Conservation (phyloP, 768 basidiomycete genomes). For the Hemileccinum impolitum region DNA sequence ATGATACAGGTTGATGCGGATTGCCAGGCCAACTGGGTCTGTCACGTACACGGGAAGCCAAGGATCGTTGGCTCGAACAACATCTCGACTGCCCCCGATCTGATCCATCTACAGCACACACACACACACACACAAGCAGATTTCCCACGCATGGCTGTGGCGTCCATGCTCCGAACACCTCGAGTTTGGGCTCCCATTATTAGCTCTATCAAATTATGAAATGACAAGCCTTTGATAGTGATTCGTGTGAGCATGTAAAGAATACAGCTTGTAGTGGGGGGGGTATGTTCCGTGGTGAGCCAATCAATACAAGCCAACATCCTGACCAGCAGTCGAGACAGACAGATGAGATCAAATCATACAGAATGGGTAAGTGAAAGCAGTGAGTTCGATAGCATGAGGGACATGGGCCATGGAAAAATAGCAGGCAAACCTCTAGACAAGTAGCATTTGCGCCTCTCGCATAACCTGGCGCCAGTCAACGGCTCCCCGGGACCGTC, state of each 20-base stretch:
- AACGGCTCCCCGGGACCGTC: conserved; percentile 40
- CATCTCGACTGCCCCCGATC: conserved; percentile 7
- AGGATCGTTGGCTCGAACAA: not conserved
- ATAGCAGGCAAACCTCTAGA: conserved; percentile 34
- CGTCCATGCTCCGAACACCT: not conserved
- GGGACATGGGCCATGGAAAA: conserved; percentile 1
- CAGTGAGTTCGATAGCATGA: conserved; percentile 4
- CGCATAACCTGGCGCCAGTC: conserved; percentile 61
- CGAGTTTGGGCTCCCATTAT: not conserved
- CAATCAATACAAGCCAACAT: conserved; percentile 9
- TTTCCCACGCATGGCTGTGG: conserved; percentile 24
- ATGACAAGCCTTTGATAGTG: too few relatives aligned
- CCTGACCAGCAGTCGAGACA: conserved; percentile 21
- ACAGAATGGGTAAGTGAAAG: conserved; percentile 4
- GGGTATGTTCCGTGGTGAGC: conserved; percentile 19
- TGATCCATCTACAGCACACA: conserved; percentile 16
- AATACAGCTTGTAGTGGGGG: conserved; percentile 22
- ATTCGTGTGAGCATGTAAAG: conserved; percentile 11
- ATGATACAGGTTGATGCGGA: conserved; percentile 18
- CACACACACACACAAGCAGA: not conserved
- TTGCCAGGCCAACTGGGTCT: conserved; percentile 21
- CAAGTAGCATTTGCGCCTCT: conserved; percentile 52
- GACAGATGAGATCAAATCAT: conserved; percentile 8
- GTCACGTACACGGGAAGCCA: conserved; percentile 17
- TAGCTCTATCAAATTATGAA: not conserved